Conservation (phyloP, 495 filamentous ascomycete species). For the Cudoniella acicularis region DNA sequence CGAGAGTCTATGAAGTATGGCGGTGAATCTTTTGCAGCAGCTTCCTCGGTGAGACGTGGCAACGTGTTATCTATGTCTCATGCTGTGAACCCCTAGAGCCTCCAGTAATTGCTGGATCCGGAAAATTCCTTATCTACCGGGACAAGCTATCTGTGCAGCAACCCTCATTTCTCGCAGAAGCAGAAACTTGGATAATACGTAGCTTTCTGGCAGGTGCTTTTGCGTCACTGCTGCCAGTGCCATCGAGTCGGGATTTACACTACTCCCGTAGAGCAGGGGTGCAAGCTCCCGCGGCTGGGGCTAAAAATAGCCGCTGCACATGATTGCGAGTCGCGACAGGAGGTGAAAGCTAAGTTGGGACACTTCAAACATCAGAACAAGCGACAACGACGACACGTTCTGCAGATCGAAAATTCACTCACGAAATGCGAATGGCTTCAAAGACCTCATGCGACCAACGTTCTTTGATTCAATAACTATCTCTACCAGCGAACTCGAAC, state of each 20-base stretch:
- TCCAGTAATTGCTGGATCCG: no score
- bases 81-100: background rate
- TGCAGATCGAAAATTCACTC: background rate
- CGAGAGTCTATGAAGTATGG: background rate
- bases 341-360: background rate
- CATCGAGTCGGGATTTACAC: background rate
- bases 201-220: background rate
- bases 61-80: background rate
- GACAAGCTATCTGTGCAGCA: no score
- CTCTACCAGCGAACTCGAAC: background rate
- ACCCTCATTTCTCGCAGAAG: no score
- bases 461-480: background rate
- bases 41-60: background rate
- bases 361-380: background rate
- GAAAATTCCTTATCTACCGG: no score
- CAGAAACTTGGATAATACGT: no score
- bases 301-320: conserved; percentile 3
- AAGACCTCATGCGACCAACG: background rate
- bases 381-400: background rate
- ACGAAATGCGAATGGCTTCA: background rate
- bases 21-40: background rate
- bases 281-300: background rate
- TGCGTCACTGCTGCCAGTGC: no score
- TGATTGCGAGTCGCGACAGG: no score
- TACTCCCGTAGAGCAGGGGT: background rate